A percentile compares a stretch with the other conserved stretches of the same genome.
Evolutionary conservation across 768 basidiomycete species (phyloP).

Genomic region (Macrocybe gigantea): DNA sequence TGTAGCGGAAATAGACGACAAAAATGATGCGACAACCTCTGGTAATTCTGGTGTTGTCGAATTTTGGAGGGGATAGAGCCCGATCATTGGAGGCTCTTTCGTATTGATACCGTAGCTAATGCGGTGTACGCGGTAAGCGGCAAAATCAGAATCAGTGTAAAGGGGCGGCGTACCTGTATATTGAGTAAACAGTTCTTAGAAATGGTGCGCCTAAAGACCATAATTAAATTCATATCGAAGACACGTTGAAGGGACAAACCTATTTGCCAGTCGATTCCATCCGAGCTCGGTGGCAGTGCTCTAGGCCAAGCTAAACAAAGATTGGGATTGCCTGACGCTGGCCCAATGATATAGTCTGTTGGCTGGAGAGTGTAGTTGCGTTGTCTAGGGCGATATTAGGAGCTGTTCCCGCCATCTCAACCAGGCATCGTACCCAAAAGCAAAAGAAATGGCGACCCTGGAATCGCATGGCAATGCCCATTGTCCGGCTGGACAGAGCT

Average conservation of each 20-base stretch:
- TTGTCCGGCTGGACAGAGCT: conserved; percentile 41
- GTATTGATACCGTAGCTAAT: conserved; percentile 69
- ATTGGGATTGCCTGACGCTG: conserved; percentile 53
- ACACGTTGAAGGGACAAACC: conserved; percentile 32
- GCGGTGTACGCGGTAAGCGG: not conserved
- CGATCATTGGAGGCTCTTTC: conserved; percentile 73
- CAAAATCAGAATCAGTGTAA: not conserved
- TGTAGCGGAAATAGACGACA: conserved; percentile 60
- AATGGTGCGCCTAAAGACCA: conserved; percentile 49
- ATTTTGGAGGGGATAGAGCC: conserved; percentile 60
- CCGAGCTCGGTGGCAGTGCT: conserved; percentile 56
- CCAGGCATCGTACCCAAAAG: conserved; percentile 50
- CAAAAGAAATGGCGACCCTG: conserved; percentile 51
- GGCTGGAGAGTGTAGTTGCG: conserved; percentile 61
- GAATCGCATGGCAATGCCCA: conserved; percentile 76
- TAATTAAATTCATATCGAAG: not conserved
- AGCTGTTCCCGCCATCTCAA: not conserved
- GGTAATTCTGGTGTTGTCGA: conserved; percentile 35
- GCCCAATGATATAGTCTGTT: conserved; percentile 74
- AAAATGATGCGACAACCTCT: conserved; percentile 37
- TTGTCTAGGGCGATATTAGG: conserved; percentile 21
- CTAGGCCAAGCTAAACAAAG: conserved; percentile 74
- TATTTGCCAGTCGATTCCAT: conserved; percentile 83
- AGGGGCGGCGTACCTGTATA: conserved; percentile 54
- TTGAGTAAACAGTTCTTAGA: conserved; percentile 69